These are phyloP conservation scores for Cutaneotrichosporon sp. DNA, from an alignment of 1,284 basidiomycete genomes.

Conservation along the genomic window DNA sequence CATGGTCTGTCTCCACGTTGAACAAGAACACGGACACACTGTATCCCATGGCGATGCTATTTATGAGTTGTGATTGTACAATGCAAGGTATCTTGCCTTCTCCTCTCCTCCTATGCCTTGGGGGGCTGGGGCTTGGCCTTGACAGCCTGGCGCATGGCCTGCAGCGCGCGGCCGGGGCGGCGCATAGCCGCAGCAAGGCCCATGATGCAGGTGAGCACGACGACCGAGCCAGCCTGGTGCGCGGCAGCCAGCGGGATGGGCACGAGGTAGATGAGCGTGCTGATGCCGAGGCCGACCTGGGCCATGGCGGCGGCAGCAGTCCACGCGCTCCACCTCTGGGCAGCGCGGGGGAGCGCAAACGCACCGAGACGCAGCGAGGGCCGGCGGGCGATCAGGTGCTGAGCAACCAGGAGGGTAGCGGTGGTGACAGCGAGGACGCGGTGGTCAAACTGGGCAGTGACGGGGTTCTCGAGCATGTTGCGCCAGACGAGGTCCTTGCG, in stretches of 20 bases:
- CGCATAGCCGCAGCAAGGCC: conserved; percentile 74
- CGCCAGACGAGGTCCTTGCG: conserved; percentile 81
- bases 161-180: conserved; percentile 68
- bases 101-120: background rate
- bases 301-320: conserved; percentile 81
- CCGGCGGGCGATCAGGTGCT: conserved; percentile 64
- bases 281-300: conserved; percentile 87
- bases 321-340: conserved; percentile 64
- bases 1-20: background rate
- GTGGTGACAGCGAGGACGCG: conserved; percentile 83
- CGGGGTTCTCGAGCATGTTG: conserved; percentile 96
- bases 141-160: conserved; percentile 22
- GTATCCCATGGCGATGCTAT: conserved; percentile 8
- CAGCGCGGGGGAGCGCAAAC: conserved; percentile 66
- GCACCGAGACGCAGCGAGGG: conserved; percentile 57
- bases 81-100: conserved; percentile 6
- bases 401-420: conserved; percentile 66
- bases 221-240: conserved; percentile 93
- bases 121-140: conserved; percentile 5
- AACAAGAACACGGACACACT: background rate
- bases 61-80: conserved; percentile 11
- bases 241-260: conserved; percentile 88
- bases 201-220: conserved; percentile 80
- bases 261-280: conserved; percentile 90
- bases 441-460: conserved; percentile 96